Percentiles rank a stretch among this genome's conserved stretches.
These are phyloP conservation scores for Blastocladiella emersonii DNA, from an alignment of 371 early-diverging fungal species.

Conservation along the genomic window DNA sequence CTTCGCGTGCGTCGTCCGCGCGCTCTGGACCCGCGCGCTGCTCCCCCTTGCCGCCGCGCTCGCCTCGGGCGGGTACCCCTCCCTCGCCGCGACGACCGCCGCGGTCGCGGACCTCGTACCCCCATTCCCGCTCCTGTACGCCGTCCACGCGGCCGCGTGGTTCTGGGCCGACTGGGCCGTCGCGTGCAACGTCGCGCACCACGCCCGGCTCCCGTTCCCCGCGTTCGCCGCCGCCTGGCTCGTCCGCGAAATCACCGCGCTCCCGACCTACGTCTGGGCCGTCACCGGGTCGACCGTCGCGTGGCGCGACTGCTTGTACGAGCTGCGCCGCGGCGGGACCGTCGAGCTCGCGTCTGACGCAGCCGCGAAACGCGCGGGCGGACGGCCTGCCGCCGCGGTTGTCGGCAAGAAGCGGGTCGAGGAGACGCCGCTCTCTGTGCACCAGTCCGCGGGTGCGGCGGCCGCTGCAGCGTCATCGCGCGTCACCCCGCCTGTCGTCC, in stretches of 20 bases:
- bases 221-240: slow-evolving; percentile 44
- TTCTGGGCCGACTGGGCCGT: slow-evolving; percentile 45
- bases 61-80: too few relatives aligned
- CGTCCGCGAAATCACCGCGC: slow-evolving; percentile 60
- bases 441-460: too few relatives aligned
- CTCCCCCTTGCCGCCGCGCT: slow-evolving; percentile 19
- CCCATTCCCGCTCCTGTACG: slow-evolving; percentile 17
- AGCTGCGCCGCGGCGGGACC: slow-evolving; percentile 39
- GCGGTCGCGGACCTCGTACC: too few relatives aligned
- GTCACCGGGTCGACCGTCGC: slow-evolving; percentile 61
- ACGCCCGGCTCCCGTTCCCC: slow-evolving; percentile 17
- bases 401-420: too few relatives aligned
- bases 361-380: too few relatives aligned
- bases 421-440: too few relatives aligned
- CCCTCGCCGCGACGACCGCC: too few relatives aligned
- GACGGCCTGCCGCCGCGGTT: too few relatives aligned
- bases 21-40: slow-evolving; percentile 31
- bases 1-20: slow-evolving; percentile 48
- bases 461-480: too few relatives aligned
- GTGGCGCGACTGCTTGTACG: slow-evolving; percentile 65
- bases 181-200: slow-evolving; percentile 32
- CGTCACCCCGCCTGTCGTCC: too few relatives aligned
- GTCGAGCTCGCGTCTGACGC: too few relatives aligned
- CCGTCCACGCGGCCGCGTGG: slow-evolving; percentile 58
- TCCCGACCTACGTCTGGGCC: slow-evolving; percentile 69